Evolutionary conservation across 1,284 basidiomycete genomes (phyloP).

Genomic region (Sparassis latifolia): DNA sequence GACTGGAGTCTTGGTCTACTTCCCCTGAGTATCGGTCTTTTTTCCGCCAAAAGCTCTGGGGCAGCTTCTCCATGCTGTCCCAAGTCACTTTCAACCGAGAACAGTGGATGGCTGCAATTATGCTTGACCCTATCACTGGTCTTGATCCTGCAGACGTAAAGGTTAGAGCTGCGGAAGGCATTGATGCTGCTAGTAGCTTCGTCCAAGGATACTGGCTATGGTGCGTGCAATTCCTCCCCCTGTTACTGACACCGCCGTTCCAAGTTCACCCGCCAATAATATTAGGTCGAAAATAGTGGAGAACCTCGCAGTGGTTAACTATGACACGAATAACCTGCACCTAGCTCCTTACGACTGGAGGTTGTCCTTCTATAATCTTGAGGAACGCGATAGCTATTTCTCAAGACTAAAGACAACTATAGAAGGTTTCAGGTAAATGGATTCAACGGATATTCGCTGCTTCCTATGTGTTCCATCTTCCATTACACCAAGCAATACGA

Average conservation of each 20-base stretch:
- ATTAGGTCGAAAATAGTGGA: constrained; percentile 86
- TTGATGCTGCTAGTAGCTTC: constrained; percentile 88
- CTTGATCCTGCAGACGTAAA: constrained; percentile 88
- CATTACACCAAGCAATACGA: too few relatives aligned
- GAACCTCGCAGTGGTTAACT: constrained; percentile 87
- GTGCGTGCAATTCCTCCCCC: constrained; percentile 33
- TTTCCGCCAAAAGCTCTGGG: constrained; percentile 86
- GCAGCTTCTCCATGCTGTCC: constrained; percentile 80
- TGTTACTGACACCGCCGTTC: neutral
- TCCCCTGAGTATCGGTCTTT: constrained; percentile 70
- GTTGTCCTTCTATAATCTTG: constrained; percentile 85
- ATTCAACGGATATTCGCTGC: neutral
- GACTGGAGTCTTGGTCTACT: constrained; percentile 84
- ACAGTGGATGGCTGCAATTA: constrained; percentile 85
- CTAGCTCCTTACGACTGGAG: constrained; percentile 91
- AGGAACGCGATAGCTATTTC: constrained; percentile 92
- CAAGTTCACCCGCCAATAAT: neutral
- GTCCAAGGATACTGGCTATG: constrained; percentile 96
- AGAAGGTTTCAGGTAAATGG: constrained; percentile 68
- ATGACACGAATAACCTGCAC: constrained; percentile 86
- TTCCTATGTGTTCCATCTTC: neutral
- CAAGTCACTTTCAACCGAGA: constrained; percentile 84
- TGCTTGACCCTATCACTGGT: constrained; percentile 88
- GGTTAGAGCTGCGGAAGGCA: constrained; percentile 87
- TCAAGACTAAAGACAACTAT: constrained; percentile 81